phyloP scores from a whole-genome alignment of 169 alveolate genomes.

The Amoebophrya sp. region DNA sequence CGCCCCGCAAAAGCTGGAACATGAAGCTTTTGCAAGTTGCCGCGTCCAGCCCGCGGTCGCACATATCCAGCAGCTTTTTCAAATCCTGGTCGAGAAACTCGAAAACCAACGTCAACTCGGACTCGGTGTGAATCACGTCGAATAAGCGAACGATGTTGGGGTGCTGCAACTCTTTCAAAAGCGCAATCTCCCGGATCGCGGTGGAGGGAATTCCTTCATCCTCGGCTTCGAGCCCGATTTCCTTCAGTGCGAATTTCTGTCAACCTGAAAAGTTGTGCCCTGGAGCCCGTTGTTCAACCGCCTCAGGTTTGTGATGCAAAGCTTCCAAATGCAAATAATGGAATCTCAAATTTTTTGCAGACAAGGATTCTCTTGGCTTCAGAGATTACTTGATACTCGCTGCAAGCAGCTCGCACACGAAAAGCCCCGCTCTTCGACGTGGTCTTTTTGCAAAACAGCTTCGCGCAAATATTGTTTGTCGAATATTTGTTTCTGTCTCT shows the following conservation, averaged over 20 bases:
- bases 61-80: slow-evolving; percentile 87
- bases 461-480: too few relatives aligned
- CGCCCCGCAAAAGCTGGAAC: slow-evolving; percentile 92
- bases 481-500: too few relatives aligned
- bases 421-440: too few relatives aligned
- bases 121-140: slow-evolving; percentile 96
- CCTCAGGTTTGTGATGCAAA: too few relatives aligned
- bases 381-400: too few relatives aligned
- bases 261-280: too few relatives aligned
- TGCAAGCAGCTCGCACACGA: too few relatives aligned
- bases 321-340: too few relatives aligned
- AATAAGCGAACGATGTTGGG: slow-evolving; percentile 94
- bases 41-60: slow-evolving; percentile 55
- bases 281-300: too few relatives aligned
- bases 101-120: slow-evolving; percentile 92
- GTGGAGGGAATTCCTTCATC: slow-evolving; percentile 92
- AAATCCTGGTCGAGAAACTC: slow-evolving; percentile 97
- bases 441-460: too few relatives aligned
- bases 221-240: slow-evolving; percentile 95
- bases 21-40: slow-evolving; percentile 70
- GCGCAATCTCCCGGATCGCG: slow-evolving; percentile 95
- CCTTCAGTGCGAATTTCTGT: slow-evolving; percentile 89
- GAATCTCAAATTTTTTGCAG: too few relatives aligned
- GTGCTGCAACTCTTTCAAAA: slow-evolving; percentile 93
- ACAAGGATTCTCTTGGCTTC: too few relatives aligned